Evolutionary conservation across 106 monocot genomes (phyloP), one percentile per base, ranked within the genome.

Genomic region (Dendrobium huoshanense): DNA sequence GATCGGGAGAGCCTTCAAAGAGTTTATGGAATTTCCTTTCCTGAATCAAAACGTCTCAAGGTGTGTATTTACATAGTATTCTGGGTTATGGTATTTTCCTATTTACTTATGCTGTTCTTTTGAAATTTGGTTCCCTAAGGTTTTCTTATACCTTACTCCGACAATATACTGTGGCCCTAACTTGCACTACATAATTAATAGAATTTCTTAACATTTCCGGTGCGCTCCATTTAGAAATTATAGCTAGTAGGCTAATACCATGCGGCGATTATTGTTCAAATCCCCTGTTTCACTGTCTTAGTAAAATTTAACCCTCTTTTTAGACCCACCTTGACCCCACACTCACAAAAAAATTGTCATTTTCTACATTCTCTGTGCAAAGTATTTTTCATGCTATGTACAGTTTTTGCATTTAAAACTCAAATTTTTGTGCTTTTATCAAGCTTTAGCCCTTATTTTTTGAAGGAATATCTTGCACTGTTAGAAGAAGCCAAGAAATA

Each of bases 21-120:
- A 85, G 95, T 99, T 79, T 99, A 99, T 93, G 99, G 99, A 44
- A 93, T 99, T 79, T 99, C 99, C 44, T 99, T 88, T 85, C 92
- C 93, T 79, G 99, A 99, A 84, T 78, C 86, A 78, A 95, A 95
- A 78, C 89, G 89, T 72, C 99, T 99, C 43, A 95, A 93, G 88
- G 98, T 99, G 83, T 67, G 55, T 55, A 6, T 80, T 55, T 8
- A 31, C 1, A 31, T 31, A 31, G 0, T 31, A 31, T 1, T 31
- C 31, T 31, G 31, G 31, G 31, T 31, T 31, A 31, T 31, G 31
- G 0, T 72, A 27, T 72, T 40, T 72, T 72, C 9, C 16, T 17
- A 16, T 33, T 72, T 33, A 41, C 16, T 41, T 40, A 41, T 72
- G 41, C 72, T 72, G 1, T 15, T 0, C 67, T 55, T 67, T 67